phyloP scores from a whole-genome alignment of 192 early-diverging fungal species.

The Linderina pennispora region DNA sequence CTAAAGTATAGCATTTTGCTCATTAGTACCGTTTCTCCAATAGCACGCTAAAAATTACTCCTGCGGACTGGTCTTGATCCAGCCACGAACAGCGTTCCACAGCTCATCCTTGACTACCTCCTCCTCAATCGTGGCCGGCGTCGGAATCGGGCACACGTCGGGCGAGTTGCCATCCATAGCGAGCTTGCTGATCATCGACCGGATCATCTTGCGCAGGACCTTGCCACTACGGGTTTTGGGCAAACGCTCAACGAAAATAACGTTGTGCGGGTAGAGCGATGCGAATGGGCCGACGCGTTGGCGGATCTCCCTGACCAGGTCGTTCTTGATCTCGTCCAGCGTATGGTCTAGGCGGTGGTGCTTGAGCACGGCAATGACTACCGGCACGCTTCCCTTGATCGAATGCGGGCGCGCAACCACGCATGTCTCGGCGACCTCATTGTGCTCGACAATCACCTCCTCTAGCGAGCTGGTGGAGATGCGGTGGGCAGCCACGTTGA shows the following conservation, averaged over 20 bases:
- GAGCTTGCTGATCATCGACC: conserved; percentile 60
- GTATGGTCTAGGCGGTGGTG: conserved; percentile 4
- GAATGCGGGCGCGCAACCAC: conserved; percentile 57
- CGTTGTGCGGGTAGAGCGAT: conserved; percentile 62
- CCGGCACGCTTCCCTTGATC: conserved; percentile 54
- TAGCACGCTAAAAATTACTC: too few relatives aligned
- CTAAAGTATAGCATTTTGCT: too few relatives aligned
- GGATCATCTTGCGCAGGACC: conserved; percentile 69
- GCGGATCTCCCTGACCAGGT: conserved; percentile 59
- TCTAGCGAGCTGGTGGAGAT: conserved; percentile 76
- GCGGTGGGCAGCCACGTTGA: conserved; percentile 85
- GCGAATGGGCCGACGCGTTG: conserved; percentile 75
- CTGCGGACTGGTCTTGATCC: too few relatives aligned
- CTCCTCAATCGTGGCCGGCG: conserved; percentile 83
- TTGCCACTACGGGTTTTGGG: conserved; percentile 87
- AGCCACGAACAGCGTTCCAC: conserved; percentile 19
- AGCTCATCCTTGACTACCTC: conserved; percentile 47
- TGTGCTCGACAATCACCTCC: conserved; percentile 62
- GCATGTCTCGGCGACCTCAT: conserved; percentile 60
- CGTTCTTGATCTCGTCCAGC: conserved; percentile 18
- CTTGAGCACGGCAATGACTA: conserved; percentile 54
- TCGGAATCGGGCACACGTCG: conserved; percentile 32
- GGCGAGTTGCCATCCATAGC: background rate
- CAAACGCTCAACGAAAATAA: conserved; percentile 59
- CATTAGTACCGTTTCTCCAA: too few relatives aligned